Conservation (phyloP, 208 protist genomes). For the Wallacemonas sp. region DNA sequence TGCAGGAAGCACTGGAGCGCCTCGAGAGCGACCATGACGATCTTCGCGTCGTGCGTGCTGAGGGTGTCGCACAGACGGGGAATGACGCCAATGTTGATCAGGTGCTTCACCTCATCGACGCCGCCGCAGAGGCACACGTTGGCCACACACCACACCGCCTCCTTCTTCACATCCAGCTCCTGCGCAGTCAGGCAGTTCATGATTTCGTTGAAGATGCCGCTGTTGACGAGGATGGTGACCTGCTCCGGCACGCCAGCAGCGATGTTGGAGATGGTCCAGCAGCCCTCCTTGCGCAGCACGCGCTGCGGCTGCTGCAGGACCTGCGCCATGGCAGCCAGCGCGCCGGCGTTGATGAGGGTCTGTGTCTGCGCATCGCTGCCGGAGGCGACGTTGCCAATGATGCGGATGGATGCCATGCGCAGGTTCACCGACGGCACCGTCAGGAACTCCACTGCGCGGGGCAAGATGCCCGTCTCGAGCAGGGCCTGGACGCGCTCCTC, state of each 20-base stretch:
- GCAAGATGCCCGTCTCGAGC: constrained; percentile 88
- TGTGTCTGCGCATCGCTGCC: constrained; percentile 97
- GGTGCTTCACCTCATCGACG: constrained; percentile 87
- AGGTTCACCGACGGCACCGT: constrained; percentile 61
- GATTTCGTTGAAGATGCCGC: constrained; percentile 93
- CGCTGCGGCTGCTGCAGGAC: constrained; percentile 88
- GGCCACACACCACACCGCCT: constrained; percentile 97
- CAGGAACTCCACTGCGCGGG: constrained; percentile 94
- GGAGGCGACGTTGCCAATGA: constrained; percentile 98
- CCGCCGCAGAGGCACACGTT: constrained; percentile 95
- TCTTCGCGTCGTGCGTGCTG: constrained; percentile 82
- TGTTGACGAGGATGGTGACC: constrained; percentile 92
- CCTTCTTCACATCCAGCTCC: constrained; percentile 97
- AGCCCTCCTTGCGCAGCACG: constrained; percentile 97
- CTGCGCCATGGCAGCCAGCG: constrained; percentile 67
- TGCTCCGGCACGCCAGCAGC: constrained; percentile 95
- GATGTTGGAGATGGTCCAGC: constrained; percentile 99
- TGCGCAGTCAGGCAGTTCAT: constrained; percentile 79
- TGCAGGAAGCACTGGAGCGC: constrained; percentile 96
- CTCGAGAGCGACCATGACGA: constrained; percentile 95
- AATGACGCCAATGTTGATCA: constrained; percentile 92
- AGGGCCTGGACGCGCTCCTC: constrained; percentile 96
- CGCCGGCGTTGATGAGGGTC: constrained; percentile 92
- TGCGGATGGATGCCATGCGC: constrained; percentile 95
- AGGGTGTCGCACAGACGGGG: constrained; percentile 94